Conservation (phyloP, 148 eudicot species). For the Drosera capensis region DNA sequence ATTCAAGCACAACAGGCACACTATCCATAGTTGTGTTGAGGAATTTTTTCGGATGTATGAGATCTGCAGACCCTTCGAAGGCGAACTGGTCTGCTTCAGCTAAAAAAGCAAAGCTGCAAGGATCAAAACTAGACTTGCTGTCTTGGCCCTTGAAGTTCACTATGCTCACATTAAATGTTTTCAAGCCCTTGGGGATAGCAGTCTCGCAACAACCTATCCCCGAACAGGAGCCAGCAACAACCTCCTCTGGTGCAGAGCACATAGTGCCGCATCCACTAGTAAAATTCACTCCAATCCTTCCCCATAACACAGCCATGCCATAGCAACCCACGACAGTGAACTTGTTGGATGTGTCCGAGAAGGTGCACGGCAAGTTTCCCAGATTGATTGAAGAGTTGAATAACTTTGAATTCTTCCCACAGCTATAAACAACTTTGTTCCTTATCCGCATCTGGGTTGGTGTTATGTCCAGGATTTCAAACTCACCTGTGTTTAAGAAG, state of each 20-base stretch:
- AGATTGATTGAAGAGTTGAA: background rate
- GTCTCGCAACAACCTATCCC: conserved; percentile 12
- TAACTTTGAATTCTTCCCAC: background rate
- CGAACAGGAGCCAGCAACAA: conserved; percentile 7
- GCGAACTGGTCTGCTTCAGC: conserved; percentile 7
- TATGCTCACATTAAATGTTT: background rate
- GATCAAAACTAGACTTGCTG: background rate
- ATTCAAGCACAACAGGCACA: conserved; percentile 12
- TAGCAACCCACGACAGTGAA: conserved; percentile 10
- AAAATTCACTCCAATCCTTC: background rate
- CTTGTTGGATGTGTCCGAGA: conserved; percentile 9
- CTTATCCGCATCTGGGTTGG: conserved; percentile 3
- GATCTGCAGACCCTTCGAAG: conserved; percentile 7
- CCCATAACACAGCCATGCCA: background rate
- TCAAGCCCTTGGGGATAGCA: conserved; percentile 8
- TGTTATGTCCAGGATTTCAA: conserved; percentile 8
- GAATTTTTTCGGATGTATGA: conserved; percentile 3
- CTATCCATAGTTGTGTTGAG: background rate
- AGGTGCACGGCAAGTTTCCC: conserved; percentile 2
- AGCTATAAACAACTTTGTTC: no score
- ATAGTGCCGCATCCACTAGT: conserved; percentile 5
- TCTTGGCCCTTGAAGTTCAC: background rate
- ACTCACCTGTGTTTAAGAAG: background rate
- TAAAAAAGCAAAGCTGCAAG: conserved; percentile 12
- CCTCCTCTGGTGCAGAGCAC: conserved; percentile 8